Base-by-base conservation (phyloP, 768 basidiomycete species). In the Suillus ampliporus region DNA sequence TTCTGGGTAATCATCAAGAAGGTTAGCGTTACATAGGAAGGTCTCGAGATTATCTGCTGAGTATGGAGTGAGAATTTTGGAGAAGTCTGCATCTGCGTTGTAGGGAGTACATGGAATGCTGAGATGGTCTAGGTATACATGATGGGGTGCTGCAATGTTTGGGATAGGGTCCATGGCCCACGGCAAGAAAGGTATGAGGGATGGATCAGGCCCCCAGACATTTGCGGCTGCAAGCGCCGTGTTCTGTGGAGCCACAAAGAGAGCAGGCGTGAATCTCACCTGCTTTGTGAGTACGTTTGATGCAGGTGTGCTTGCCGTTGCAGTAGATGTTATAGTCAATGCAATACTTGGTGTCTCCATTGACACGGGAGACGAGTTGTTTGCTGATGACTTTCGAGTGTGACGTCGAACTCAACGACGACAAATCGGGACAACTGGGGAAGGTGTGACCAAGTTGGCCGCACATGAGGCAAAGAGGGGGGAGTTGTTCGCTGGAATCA, bases 1-100 rank as follows among this genome's bases (percentile, higher is more conserved):
- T 40, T 57, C 37, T 28, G 54, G 54, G 19, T 57, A 57, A 4
- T 1, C 28, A 11, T 31, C 54, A 34, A 57, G 28, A 57, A 57
- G 54, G 5, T 57, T 57, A 15, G 54, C 37, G 13, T 40, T 28
- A 6, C 7, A 1, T 7, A 57, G 10, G 14, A 57, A 40, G 6
- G 21, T 5, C 8, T 57, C 54, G 11, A 57, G 38, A 23, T 40
- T 11, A 4, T 28, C 21, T 1, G 54, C 31, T 6, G 15, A 34
- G 11, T 57, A 57, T 1, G 34, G 54, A 0, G 54, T 17, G 3
- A 34, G 15, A 7, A 57, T 57, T 15, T 23, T 23, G 13, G 54
- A 17, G n/a, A 34, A 57, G 34, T 57, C 54, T 14, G 23, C 0
- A 13, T 57, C 54, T 2, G 6, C 6, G 5, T 57, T 34, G 6